Base-by-base conservation (phyloP, 371 early-diverging fungal species). In the Syncephalastrum racemosum region DNA sequence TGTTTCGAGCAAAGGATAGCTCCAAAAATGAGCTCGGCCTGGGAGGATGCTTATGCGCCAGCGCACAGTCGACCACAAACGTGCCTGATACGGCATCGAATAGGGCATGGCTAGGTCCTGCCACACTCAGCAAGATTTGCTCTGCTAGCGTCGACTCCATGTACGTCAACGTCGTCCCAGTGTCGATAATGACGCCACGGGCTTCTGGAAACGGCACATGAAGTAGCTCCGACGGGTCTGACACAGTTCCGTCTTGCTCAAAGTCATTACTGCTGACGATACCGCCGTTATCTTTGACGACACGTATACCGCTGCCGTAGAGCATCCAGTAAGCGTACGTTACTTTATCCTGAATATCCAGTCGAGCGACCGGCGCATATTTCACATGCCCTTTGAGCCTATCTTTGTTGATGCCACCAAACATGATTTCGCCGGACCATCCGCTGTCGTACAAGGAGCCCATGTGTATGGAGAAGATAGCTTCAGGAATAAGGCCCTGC, bases 321-420 rank as follows among this genome's bases (percentile, higher is more conserved):
- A 56, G 50, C 65, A 68, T 68, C 59, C 58, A 60, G 44, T 70
- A 65, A 2, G 63, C 57, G 50, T 64, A 64, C 22, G 27, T 24
- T 12, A 19, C 7, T 1, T 23, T 18, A 13, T 15, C 44, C 14
- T 40, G 24, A 16, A 23, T 18, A n/a, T 50, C 36, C 5, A 45
- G 44, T 5, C 39, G 18, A 3, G 46, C 55, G 5, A 66, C 57
- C 7, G 61, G 58, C 8, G 53, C 49, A 53, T 60, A 66, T 10
- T n/a, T n/a, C n/a, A 58, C 15, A 20, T 44, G 36, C 12, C 47
- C 58, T 19, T 36, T 31, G 18, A 56, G 76, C 56, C 66, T 76
- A 49, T 66, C 24, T 3, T 46, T 19, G 58, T 84, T 74, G n/a
- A 70, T 70, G 0, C 73, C 85, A 6, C 84, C 85, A 52, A 88